Evolutionary conservation across 2,329 filamentous ascomycete genomes (phyloP), one percentile per base, ranked within the genome.

Genomic region (Pochonia chlamydosporia): DNA sequence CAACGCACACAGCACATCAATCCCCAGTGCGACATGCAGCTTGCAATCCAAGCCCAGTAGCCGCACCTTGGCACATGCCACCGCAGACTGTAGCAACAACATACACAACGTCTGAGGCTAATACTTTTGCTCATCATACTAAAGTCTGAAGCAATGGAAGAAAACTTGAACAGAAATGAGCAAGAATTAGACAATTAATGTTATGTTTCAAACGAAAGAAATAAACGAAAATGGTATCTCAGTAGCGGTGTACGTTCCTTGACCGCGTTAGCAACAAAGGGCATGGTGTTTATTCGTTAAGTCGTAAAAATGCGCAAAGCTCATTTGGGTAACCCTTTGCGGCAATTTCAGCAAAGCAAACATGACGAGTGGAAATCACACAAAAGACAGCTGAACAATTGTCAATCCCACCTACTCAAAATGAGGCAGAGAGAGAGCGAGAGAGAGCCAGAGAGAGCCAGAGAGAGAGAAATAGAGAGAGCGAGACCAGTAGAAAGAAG

Each of bases 401-500:
- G 35, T 26, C 47, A 30, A 33, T 43, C 47, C 47, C 39, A 35
- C 47, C 21, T 39, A 43, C 33, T 40, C 35, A 28, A 41, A 49
- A 43, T 39, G 40, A 7, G 41, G 44, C 40, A 44, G 40, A 48
- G 23, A 44, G 20, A n/a, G 33, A 14, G 7, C 35, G 39, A 16
- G 33, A 44, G 24, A 48, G 20, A 33, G 26, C 28, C 28, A 35
- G n/a, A 45, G 24, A 28, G 21, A 45, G 37, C 24, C 33, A 51
- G 36, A 49, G 46, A 35, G n/a, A 23, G 20, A 46, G 47, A 45
- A 24, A 39, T 33, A 36, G 43, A 43, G 47, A 23, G 24, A 42
- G 43, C 31, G 46, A 25, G 44, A 46, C 45, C 33, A 52, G 18
- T 51, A 52, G 52, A 52, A 47, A 47, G 40, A 37, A 18, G 18